phyloP scores from a whole-genome alignment of 2,329 filamentous ascomycete genomes.

The Fusarium albosuccineum region DNA sequence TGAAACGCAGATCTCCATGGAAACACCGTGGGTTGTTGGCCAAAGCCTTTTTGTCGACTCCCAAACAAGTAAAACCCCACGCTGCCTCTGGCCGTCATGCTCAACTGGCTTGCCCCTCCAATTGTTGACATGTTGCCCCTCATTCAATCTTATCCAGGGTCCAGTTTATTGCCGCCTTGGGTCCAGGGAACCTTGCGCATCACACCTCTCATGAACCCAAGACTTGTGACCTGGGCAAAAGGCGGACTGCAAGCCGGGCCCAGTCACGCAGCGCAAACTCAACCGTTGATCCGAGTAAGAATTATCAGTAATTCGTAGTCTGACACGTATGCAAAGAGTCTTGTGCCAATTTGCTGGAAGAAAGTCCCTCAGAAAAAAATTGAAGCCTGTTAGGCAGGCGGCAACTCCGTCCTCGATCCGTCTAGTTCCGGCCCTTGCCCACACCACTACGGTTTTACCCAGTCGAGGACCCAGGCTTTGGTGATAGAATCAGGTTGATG shows the following conservation, averaged over 20 bases:
- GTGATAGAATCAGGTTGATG: slow-evolving; percentile 17
- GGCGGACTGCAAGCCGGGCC: slow-evolving; percentile 15
- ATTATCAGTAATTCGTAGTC: slow-evolving; percentile 21
- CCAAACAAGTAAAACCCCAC: slow-evolving; percentile 4
- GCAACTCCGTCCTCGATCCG: slow-evolving; percentile 14
- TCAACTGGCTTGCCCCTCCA: slow-evolving; percentile 15
- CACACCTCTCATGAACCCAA: slow-evolving; percentile 12
- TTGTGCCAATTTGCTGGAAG: slow-evolving; percentile 20
- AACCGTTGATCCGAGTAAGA: slow-evolving; percentile 13
- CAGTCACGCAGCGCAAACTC: slow-evolving; percentile 11
- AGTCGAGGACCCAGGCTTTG: background rate
- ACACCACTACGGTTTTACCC: slow-evolving; percentile 13
- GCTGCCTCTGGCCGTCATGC: background rate
- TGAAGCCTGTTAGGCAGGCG: slow-evolving; percentile 36
- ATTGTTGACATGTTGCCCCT: slow-evolving; percentile 11
- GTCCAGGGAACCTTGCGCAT: slow-evolving; percentile 27
- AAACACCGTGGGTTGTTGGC: background rate
- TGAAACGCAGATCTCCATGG: background rate
- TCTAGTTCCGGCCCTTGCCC: slow-evolving; percentile 19
- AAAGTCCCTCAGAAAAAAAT: slow-evolving; percentile 14
- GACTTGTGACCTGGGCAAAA: slow-evolving; percentile 38
- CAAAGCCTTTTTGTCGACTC: background rate
- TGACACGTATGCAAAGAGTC: slow-evolving; percentile 31
- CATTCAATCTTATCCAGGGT: slow-evolving; percentile 27
- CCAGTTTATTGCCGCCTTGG: slow-evolving; percentile 30